These are phyloP conservation scores for Auriscalpium vulgare DNA, from an alignment of 768 basidiomycete species.

Conservation along the genomic window DNA sequence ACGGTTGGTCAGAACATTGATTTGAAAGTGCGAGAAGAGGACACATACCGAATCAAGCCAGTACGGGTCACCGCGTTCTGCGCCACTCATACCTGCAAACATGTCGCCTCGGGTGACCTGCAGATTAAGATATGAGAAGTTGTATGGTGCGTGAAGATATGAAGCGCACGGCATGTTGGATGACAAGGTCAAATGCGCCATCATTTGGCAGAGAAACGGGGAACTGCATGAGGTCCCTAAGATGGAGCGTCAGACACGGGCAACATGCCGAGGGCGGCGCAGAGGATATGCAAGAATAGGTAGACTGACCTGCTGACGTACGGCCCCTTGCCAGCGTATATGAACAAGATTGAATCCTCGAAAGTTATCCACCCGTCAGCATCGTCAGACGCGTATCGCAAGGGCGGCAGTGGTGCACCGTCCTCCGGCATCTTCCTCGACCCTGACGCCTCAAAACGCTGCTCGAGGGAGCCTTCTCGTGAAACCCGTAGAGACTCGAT, in stretches of 20 bases:
- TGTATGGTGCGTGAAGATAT: neutral
- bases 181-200: slow-evolving; percentile 65
- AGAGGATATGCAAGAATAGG: neutral
- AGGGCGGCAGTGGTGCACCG: slow-evolving; percentile 32
- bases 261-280: no score
- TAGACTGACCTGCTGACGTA: slow-evolving; percentile 52
- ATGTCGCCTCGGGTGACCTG: slow-evolving; percentile 46
- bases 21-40: no score
- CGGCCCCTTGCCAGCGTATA: slow-evolving; percentile 75
- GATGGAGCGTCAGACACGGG: neutral
- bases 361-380: slow-evolving; percentile 64
- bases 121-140: neutral
- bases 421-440: slow-evolving; percentile 4
- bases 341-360: slow-evolving; percentile 57
- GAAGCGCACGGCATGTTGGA: slow-evolving; percentile 52
- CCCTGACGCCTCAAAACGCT: slow-evolving; percentile 15
- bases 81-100: slow-evolving; percentile 48
- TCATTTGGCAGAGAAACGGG: slow-evolving; percentile 77
- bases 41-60: slow-evolving; percentile 52
- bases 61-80: slow-evolving; percentile 50
- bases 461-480: slow-evolving; percentile 13
- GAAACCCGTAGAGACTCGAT: slow-evolving; percentile 37
- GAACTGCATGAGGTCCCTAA: slow-evolving; percentile 73
- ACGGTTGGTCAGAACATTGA: no score
- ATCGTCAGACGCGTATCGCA: slow-evolving; percentile 35